Base-by-base conservation (phyloP, 768 basidiomycete species). In the Hemileccinum rubropunctum region DNA sequence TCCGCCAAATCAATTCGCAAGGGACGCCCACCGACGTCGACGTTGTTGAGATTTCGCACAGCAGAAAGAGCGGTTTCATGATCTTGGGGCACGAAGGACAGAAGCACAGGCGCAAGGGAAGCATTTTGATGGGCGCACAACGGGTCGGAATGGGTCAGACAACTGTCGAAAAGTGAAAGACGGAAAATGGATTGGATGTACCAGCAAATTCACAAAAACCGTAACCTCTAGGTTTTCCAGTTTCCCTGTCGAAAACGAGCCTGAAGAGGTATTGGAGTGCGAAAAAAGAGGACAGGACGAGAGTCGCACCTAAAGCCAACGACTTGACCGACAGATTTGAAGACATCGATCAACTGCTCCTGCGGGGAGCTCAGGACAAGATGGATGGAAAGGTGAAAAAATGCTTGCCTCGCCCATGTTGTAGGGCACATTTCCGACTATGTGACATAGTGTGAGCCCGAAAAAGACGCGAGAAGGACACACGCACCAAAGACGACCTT, bases 41-140 rank as follows among this genome's bases (percentile, higher is more conserved):
- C 83, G 53, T 90, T 91, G 69, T 97, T 93, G 42, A 99, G 80
- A 64, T 98, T 99, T 61, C 97, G 86, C 14, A 99, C 92, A 42
- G 97, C 97, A 44, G 93, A 95, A 21, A 82, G 71, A 7, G 97
- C 97, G 20, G 97, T 98, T 70, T 97, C 95, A 67, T 95, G 91
- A 70, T 99, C 97, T 89, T 68, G 58, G 47, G 38, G 41, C 47
- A 54, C 18, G 37, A 48, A 62, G 32, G 42, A 51, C 40, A 37
- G 27, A 41, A 46, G 45, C 50, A 62, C 17, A 44, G 37, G 37
- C 12, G 35, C 14, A 26, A 35, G 14, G 35, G 4, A 13, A 10
- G 27, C 27, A 41, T 36, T 52, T 58, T 45, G 56, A 45, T 11
- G 52, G 48, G 35, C 14, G 45, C 13, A 52, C 48, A 59, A 50